Evolutionary conservation across 2,329 filamentous ascomycete genomes (phyloP).

Genomic region (Alternaria arbusti): DNA sequence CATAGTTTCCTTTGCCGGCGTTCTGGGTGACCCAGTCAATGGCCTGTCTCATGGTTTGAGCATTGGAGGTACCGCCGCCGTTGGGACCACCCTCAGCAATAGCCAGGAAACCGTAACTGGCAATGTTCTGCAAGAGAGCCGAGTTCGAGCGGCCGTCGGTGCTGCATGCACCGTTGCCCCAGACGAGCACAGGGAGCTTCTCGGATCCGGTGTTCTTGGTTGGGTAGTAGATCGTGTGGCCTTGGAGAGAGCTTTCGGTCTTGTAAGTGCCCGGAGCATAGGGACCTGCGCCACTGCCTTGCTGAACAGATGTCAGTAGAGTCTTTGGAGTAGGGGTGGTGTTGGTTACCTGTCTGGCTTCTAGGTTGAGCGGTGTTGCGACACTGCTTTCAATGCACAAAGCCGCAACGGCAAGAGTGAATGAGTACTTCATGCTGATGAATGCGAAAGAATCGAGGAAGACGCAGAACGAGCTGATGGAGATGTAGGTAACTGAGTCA

Average conservation of each 20-base stretch:
- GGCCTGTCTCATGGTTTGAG: slow-evolving; percentile 12
- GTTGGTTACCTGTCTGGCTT: not conserved
- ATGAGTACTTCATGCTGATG: slow-evolving; percentile 3
- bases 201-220: slow-evolving; percentile 3
- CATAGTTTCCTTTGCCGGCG: slow-evolving; percentile 22
- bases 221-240: slow-evolving; percentile 26
- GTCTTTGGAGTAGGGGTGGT: not conserved
- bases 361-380: slow-evolving; percentile 1
- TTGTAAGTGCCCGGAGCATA: slow-evolving; percentile 8
- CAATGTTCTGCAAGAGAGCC: slow-evolving; percentile 16
- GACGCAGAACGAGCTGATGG: not conserved
- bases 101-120: slow-evolving; percentile 23
- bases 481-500: not conserved
- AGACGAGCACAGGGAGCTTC: slow-evolving; percentile 29
- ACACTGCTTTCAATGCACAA: not conserved
- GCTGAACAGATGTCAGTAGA: not conserved
- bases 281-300: slow-evolving; percentile 2
- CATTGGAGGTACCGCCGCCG: slow-evolving; percentile 11
- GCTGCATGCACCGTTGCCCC: slow-evolving; percentile 34
- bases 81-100: slow-evolving; percentile 24
- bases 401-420: slow-evolving; percentile 4
- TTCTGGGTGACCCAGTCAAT: slow-evolving; percentile 22
- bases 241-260: slow-evolving; percentile 11
- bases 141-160: slow-evolving; percentile 18
- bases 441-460: not conserved